Percentiles rank a stretch among this genome's conserved stretches.
Conservation (phyloP, 768 basidiomycete species). For the Boletus sp. region DNA sequence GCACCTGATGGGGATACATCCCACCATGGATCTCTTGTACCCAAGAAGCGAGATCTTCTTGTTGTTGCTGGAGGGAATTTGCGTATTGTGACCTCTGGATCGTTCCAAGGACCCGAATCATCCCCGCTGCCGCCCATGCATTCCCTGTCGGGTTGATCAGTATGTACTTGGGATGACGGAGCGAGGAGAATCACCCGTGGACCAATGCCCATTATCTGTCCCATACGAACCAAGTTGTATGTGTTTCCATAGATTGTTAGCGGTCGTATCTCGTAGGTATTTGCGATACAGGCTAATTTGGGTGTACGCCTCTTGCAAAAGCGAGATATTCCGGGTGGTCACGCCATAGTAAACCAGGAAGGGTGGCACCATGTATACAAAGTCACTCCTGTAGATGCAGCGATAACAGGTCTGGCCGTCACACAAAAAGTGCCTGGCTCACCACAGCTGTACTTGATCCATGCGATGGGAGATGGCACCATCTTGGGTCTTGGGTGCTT, state of each 20-base stretch:
- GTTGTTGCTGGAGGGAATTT: slow-evolving; percentile 46
- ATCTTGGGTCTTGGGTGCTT: slow-evolving; percentile 60
- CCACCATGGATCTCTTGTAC: slow-evolving; percentile 69
- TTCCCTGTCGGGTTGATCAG: slow-evolving; percentile 51
- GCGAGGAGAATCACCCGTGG: slow-evolving; percentile 52
- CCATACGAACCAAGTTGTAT: slow-evolving; percentile 54
- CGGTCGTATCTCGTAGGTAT: slow-evolving; percentile 52
- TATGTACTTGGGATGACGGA: background rate
- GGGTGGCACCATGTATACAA: slow-evolving; percentile 82
- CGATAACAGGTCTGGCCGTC: background rate
- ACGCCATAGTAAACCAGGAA: slow-evolving; percentile 86
- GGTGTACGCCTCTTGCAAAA: slow-evolving; percentile 63
- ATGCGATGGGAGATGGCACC: slow-evolving; percentile 83
- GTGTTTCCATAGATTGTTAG: slow-evolving; percentile 72
- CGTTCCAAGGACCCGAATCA: slow-evolving; percentile 78
- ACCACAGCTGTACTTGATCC: slow-evolving; percentile 73
- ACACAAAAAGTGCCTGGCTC: background rate
- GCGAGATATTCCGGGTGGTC: slow-evolving; percentile 50
- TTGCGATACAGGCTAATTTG: slow-evolving; percentile 73
- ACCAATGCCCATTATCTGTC: slow-evolving; percentile 73
- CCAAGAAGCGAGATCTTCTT: slow-evolving; percentile 62
- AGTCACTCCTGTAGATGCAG: slow-evolving; percentile 59
- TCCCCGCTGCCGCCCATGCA: slow-evolving; percentile 87
- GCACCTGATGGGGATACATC: slow-evolving; percentile 61
- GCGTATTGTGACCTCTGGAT: slow-evolving; percentile 62